Percentiles rank a stretch among this genome's conserved stretches.
Evolutionary conservation across 2,329 filamentous ascomycete genomes (phyloP).

Genomic region (Sporothrix brunneoviolacea): DNA sequence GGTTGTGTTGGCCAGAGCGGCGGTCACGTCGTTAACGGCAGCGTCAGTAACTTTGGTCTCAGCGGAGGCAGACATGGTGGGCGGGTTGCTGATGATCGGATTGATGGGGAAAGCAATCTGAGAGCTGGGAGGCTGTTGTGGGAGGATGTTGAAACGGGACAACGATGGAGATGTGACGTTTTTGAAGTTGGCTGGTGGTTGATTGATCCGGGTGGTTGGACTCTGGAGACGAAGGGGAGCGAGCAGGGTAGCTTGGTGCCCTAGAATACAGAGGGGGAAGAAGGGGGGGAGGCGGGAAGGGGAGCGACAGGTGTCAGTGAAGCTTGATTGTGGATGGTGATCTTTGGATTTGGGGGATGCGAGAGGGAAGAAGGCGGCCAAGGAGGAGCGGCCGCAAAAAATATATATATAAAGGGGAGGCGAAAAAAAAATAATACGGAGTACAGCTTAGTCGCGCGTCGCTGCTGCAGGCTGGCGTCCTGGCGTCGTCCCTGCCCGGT

Average conservation of each 20-base stretch:
- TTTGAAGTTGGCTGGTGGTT: slow-evolving; percentile 17
- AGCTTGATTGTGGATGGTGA: slow-evolving; percentile 35
- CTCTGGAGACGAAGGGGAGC: slow-evolving; percentile 66
- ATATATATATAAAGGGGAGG: slow-evolving; percentile 28
- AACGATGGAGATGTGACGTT: slow-evolving; percentile 37
- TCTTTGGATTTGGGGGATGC: slow-evolving; percentile 27
- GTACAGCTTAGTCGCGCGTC: slow-evolving; percentile 21
- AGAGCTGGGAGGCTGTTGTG: slow-evolving; percentile 5
- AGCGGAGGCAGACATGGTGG: slow-evolving; percentile 78
- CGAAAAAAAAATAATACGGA: slow-evolving; percentile 17
- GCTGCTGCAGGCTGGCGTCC: not conserved
- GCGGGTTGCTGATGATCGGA: too few species aligned
- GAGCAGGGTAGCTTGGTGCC: slow-evolving; percentile 84
- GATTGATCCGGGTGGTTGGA: slow-evolving; percentile 42
- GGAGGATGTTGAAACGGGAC: slow-evolving; percentile 15
- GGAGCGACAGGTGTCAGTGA: slow-evolving; percentile 13
- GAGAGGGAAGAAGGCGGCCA: slow-evolving; percentile 22
- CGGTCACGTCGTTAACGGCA: slow-evolving; percentile 70
- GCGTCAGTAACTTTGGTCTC: slow-evolving; percentile 56
- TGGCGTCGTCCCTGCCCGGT: too few species aligned
- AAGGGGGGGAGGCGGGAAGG: slow-evolving; percentile 21
- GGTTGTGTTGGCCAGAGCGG: slow-evolving; percentile 65
- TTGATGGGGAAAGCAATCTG: slow-evolving; percentile 10
- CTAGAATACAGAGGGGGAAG: slow-evolving; percentile 53
- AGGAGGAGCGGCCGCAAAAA: slow-evolving; percentile 26